Base-by-base conservation (phyloP, 1,284 basidiomycete genomes). In the Malassezia brasiliensis region DNA sequence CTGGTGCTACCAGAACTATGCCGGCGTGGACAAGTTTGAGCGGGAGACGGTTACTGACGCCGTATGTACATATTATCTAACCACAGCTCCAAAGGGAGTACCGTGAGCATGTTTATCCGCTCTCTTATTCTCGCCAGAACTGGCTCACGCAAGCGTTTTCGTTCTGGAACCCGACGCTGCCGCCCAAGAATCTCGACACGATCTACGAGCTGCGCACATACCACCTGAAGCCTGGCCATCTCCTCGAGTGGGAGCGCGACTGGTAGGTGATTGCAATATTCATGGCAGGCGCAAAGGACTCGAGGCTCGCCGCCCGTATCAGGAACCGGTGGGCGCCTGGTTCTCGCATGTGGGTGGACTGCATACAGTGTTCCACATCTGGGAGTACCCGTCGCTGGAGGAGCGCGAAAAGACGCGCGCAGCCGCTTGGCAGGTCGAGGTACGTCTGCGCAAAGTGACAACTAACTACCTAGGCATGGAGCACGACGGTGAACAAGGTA, bases 281-380 rank as follows among this genome's bases (percentile, higher is more conserved):
- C 7, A 45, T 17, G 22, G 8, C 19, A 53, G 52, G 52, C 63
- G 68, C 49, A 56, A 64, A 20, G 71, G 71, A 12, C 58, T 73
- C 42, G 71, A 73, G 40, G 71, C 71, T 1, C 64, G 71, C 8
- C 53, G 65, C 20, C 61, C 63, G 44, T 73, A 65, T 42, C 67
- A 66, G 12, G 66, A 73, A 42, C 71, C 71, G 14, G 63, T 72
- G 38, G 71, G 67, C 11, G 71, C 71, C 0, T 73, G 66, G 67
- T 73, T 73, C 42, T 67, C 66, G 25, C 67, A 69, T 55, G 66
- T 73, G 14, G 71, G 71, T 17, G 61, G 62, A 0, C 51, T 73
- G 54, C 71, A 73, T 53, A 72, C 67, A 30, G 71, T 73, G 2
- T 65, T 68, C 41, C 71, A 73, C 50, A 63, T 73, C 38, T 73